Evolutionary conservation across 371 early-diverging fungal species (phyloP).

Genomic region (Mortierella sp.): DNA sequence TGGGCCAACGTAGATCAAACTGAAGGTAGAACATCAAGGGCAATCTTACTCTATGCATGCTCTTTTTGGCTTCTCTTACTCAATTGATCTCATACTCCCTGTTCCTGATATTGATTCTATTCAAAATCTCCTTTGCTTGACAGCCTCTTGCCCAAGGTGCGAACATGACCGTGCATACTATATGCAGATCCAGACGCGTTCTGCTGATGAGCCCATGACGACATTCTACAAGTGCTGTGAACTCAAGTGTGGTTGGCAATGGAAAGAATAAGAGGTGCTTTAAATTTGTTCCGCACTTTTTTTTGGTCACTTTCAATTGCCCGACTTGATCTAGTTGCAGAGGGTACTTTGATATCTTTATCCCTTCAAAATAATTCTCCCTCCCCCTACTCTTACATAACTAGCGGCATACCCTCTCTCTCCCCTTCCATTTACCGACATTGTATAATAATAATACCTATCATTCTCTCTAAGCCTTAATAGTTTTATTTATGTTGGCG

Average conservation of each 20-base stretch:
- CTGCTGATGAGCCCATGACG: constrained; percentile 96
- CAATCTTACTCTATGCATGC: not conserved
- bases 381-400: not conserved
- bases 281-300: not conserved
- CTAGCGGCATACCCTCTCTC: not conserved
- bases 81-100: not conserved
- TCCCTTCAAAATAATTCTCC: too few species aligned
- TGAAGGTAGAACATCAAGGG: constrained; percentile 66
- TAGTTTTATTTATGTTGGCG: too few species aligned
- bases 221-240: constrained; percentile 90
- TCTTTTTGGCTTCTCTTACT: not conserved
- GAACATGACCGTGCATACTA: constrained; percentile 90
- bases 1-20: constrained; percentile 95
- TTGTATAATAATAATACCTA: constrained; percentile 1
- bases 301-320: too few species aligned
- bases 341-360: too few species aligned
- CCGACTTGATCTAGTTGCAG: too few species aligned
- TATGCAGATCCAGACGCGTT: constrained; percentile 95
- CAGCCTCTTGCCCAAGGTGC: constrained; percentile 90
- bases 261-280: constrained; percentile 68
- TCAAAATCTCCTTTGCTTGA: not conserved
- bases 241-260: constrained; percentile 77
- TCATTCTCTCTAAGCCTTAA: not conserved
- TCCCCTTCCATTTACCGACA: not conserved
- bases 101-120: not conserved